phyloP scores from a whole-genome alignment of 805 yeast genomes.

The Candida alai region DNA sequence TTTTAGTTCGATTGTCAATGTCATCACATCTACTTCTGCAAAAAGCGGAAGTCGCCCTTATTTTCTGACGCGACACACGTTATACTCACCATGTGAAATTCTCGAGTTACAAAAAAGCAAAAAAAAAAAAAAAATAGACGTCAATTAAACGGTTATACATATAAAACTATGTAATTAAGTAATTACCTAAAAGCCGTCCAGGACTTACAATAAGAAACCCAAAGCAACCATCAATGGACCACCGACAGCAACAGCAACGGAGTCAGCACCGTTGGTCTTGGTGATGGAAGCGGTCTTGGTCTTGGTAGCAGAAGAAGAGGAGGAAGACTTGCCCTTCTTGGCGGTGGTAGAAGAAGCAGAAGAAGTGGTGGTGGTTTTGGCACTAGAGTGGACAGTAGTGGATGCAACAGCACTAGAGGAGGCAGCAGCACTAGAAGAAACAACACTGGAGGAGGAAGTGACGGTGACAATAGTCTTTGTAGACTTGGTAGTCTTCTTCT shows the following conservation, averaged over 20 bases:
- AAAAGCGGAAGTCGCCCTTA: too few species aligned
- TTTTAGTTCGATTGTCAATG: too few species aligned
- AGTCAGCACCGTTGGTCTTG: conserved; percentile 12
- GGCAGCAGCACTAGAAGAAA: not conserved
- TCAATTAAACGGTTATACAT: not conserved
- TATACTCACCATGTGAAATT: too few species aligned
- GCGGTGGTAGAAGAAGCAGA: conserved; percentile 3
- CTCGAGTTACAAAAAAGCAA: too few species aligned
- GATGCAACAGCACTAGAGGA: conserved; percentile 2
- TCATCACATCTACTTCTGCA: too few species aligned
- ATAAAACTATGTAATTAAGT: not conserved
- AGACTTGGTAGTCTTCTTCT: conserved; percentile 5
- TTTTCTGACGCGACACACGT: too few species aligned
- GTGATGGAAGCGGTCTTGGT: conserved; percentile 12
- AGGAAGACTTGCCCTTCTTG: not conserved
- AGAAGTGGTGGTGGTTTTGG: conserved; percentile 4
- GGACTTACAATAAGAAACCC: conserved; percentile 12
- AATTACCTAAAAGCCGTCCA: too few species aligned
- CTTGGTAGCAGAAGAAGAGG: conserved; percentile 7
- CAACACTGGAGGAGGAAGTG: not conserved
- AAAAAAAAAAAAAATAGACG: conserved; percentile 1
- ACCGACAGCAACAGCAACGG: conserved; percentile 8
- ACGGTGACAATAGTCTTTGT: not conserved
- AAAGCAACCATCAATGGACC: conserved; percentile 11
- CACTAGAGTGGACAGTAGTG: conserved; percentile 1